Evolutionary conservation across 1,139 yeast genomes (phyloP), one percentile per base, ranked within the genome.

Genomic region (Geotrichum australiense): DNA sequence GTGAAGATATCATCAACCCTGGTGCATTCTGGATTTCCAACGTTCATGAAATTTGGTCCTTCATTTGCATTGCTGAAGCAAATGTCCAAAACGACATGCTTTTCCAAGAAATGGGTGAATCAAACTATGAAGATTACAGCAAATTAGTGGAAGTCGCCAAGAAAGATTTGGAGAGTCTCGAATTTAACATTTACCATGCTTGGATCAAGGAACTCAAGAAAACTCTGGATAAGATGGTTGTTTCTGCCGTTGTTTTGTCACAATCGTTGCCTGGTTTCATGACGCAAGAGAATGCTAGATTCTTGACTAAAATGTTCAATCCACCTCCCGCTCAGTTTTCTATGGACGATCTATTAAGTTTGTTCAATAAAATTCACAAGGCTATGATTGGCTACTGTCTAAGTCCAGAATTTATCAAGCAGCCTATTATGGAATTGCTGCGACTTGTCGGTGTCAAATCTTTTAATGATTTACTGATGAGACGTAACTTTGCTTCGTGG

Each of bases 21-120:
- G 97, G 96, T 55, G 96, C 97, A 0, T 91, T 91, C 69, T 91
- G 99, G 99, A 71, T 93, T 53, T 85, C 97, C 2, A 91, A 91
- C 64, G 91, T 94, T 5, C 96, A 93, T 60, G 98, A 93, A 62
- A 74, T 91, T 55, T 84, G 85, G 63, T 87, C 97, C 1, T 93
- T 91, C 68, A 94, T 89, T 48, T 80, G 91, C 15, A 84, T 87
- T 62, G 98, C 97, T 4, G 95, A 91, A 62, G 78, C 78, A 50
- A 86, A 95, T 16, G 69, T 85, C 41, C 86, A 85, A 40, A 87
- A 85, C 57, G 94, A 83, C 57, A 73, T 80, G 4, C 72, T 85
- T 50, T 73, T 85, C 32, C 78, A 76, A 50, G 95, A 84, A 50
- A 82, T 91, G 91, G 85, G 87, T 47, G 89, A 82, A 55, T 82